Evolutionary conservation across 306 rosid genomes (phyloP), one percentile per base, ranked within the genome.

Genomic region (Prunus fruticosa): DNA sequence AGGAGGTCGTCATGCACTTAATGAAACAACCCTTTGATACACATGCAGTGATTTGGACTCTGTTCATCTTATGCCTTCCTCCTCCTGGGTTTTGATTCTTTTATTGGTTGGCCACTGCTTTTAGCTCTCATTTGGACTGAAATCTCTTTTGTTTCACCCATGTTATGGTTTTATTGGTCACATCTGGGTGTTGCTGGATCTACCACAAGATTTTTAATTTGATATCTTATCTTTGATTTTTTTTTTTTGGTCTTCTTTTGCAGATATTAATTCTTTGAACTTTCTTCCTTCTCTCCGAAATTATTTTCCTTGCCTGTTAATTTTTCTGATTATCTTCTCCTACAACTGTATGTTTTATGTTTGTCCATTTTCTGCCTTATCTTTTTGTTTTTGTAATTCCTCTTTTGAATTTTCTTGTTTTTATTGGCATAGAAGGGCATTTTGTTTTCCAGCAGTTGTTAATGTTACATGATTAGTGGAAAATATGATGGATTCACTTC

Each of bases 111-210:
- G 65, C 11, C 20, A 18, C 53, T 79, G 66, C 46, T n/a, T 67
- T 76, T 43, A 12, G 34, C 16, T 16, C 27, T 56, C 60, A 67
- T 68, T 76, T 46, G 30, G 81, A n/a, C 68, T 66, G 22, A 49
- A 63, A 50, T 47, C 53, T 64, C 69, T 30, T 27, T 50, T 20
- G 43, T 38, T 38, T 38, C 43, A 38, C 43, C 43, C 43, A 38
- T 23, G 64, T 57, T 28, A 7, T 27, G 16, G 5, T 15, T 56
- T 18, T 69, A 10, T 4, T 69, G 43, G 1, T 32, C 8, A 16
- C 27, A 45, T 18, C 63, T 62, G 23, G 68, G 25, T 57, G 25
- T 60, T 51, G 52, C 67, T 63, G 70, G 78, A 84, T 81, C 78
- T 71, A 71, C 63, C 67, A 49, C 51, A 38, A 20, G 49, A 14